Percentiles rank a stretch among this genome's conserved stretches.
These are phyloP conservation scores for Chaetomium tenue DNA, from an alignment of 495 filamentous ascomycete genomes.

Conservation along the genomic window DNA sequence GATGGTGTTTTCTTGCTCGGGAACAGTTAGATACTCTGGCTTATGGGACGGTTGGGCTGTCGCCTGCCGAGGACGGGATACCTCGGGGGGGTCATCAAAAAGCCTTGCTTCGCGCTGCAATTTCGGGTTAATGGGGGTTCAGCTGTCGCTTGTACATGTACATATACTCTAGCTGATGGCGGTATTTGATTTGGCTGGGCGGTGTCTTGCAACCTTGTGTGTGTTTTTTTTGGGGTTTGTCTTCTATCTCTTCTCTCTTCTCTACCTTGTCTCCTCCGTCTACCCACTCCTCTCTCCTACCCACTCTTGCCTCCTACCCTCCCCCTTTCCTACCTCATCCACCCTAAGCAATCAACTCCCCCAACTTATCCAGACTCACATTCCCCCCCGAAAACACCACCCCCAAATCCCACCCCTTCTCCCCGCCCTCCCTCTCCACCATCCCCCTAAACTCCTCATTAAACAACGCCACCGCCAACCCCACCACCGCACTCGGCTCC, in stretches of 20 bases:
- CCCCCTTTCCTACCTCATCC: not conserved
- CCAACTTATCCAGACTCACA: slow-evolving; percentile 76
- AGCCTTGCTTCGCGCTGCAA: slow-evolving; percentile 20
- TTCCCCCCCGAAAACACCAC: slow-evolving; percentile 90
- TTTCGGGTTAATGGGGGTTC: slow-evolving; percentile 17
- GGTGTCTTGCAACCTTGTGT: not conserved
- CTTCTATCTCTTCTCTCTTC: not conserved
- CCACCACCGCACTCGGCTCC: slow-evolving; percentile 86
- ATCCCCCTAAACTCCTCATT: slow-evolving; percentile 76
- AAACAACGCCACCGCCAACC: slow-evolving; percentile 76
- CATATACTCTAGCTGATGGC: slow-evolving; percentile 28
- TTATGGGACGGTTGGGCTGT: slow-evolving; percentile 19
- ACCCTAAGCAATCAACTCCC: slow-evolving; percentile 53
- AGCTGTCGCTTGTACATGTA: slow-evolving; percentile 26
- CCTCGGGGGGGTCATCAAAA: slow-evolving; percentile 29
- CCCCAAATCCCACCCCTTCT: slow-evolving; percentile 81
- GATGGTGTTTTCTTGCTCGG: slow-evolving; percentile 23
- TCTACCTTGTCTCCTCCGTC: not conserved
- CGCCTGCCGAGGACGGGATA: slow-evolving; percentile 26
- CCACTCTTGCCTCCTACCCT: not conserved
- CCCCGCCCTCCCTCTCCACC: slow-evolving; percentile 68
- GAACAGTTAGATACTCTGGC: slow-evolving; percentile 26
- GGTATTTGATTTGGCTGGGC: slow-evolving; percentile 12
- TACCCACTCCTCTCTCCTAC: no score
- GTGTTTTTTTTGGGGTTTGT: not conserved